Evolutionary conservation across 2,329 filamentous ascomycete species (phyloP), one percentile per base, ranked within the genome.

Genomic region (Trichothecium roseum): DNA sequence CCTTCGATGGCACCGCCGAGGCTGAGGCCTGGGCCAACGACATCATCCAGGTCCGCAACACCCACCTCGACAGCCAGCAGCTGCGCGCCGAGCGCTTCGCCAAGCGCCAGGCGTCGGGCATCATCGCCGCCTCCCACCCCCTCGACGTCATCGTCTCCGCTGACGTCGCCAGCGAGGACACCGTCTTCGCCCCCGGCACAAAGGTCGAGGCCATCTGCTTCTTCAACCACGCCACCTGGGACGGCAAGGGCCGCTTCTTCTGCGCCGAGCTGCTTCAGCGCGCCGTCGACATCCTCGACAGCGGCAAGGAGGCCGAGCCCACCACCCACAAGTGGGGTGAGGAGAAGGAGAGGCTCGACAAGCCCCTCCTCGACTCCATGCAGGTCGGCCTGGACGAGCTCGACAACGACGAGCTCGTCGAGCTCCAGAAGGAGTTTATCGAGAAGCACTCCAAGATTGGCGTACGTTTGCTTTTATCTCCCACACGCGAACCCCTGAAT

Each of bases 301-400:
- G 29, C 9, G 22, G 34, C 14, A 16, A 16, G 14, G 34, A 35
- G 24, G 20, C 22, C 7, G 34, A 28, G 4, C 34, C 34, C 14
- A n/a, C 34, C 13, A 24, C 20, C 10, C 26, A 35, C n/a, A 18
- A 18, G 29, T 35, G 34, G 34, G 34, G 34, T 12, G 34, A 35
- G 17, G 34, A 35, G 34, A 35, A 35, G 17, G 34, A 26, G 20
- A 35, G 34, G 15, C 34, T 35, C 8, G 34, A 35, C 34, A 26
- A 26, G 12, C 34, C 34, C 15, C 20, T 35, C 18, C 26, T 35
- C 9, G 34, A 35, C 18, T 26, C 29, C 26, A 35, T 35, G 34
- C 20, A 28, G 24, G 34, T 35, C 9, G 26, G 26, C 12, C 16
- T 35, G 24, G 34, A 35, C 10, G 24, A 29, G 13, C 29, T 28